Base-by-base conservation (phyloP, 1,139 yeast genomes). In the Ogataea hybrid region DNA sequence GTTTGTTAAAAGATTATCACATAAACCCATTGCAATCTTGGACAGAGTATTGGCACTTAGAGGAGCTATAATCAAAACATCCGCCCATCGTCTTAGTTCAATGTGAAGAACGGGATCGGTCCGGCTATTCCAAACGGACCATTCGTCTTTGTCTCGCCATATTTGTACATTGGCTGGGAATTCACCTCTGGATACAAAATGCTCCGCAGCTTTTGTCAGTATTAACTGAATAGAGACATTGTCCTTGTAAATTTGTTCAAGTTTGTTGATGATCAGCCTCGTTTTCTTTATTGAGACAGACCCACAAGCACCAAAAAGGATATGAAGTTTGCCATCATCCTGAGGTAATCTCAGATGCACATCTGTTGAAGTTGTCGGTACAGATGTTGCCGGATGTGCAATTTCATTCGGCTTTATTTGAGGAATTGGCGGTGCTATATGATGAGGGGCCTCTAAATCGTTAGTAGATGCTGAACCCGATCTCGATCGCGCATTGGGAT, bases 21-120 rank as follows among this genome's bases (percentile, higher is more conserved):
- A 89, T 43, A 90, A 72, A 3, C 97, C 97, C 48, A 88, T 69
- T 0, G 96, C 84, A 37, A 89, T 79, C 59, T 90, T 90, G n/a
- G 96, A 84, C 42, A 90, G 69, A 0, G 97, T 84, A 62, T 90
- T 89, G 6, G 97, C 96, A 11, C 95, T 84, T 49, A 89, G 68
- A 3, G 97, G 97, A 28, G 95, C 95, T 41, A 90, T 84, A 28
- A 89, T 74, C 41, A 90, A 71, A 25, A 90, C 82, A 65, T 90
- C 96, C 0, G 97, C 97, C 97, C 97, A 90, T 54, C 96, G 77
- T 53, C 97, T 78, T 47, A 90, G 71, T 65, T 90, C 97, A 56
- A 89, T 89, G 63, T 90, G 97, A 52, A 90, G 70, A 22, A 89
- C 96, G 1, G 97, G 96, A 64, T 89, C 97, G 38, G 88, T 79